Base-by-base conservation (phyloP, 1,284 basidiomycete species). In the Entoloma clypeatum region DNA sequence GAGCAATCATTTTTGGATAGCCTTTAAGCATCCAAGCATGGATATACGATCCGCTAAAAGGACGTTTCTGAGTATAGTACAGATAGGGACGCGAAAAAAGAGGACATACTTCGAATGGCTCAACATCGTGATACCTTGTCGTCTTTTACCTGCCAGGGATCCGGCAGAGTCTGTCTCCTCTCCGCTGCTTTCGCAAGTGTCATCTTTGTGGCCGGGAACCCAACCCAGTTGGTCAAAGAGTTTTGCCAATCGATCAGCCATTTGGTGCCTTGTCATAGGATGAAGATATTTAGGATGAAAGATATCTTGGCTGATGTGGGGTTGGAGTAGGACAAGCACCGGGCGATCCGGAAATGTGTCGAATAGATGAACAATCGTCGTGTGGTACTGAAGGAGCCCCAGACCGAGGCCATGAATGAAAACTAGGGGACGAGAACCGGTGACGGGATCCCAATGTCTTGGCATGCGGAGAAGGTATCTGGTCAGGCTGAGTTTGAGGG, bases 361-460 rank as follows among this genome's bases (percentile, higher is more conserved):
- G 44, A 79, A 58, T 23, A 87, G 64, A 43, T 75, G 60, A 3
- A 56, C 54, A 19, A 86, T 58, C 45, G 79, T 61, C 18, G 62
- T 48, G 36, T 73, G 63, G 56, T 88, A 88, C 58, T 89, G 82
- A 9, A 77, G 62, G 8, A 90, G 58, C 1, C 91, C 91, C 29
- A 93, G 72, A 8, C 92, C 92, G 1, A 96, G 75, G 2, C 92
- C 92, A 55, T 95, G 92, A 31, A 92, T 61, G 58, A 93, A 90
- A 7, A 95, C 73, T 27, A 94, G 65, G 0, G 92, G 92, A 38
- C 79, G 74, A 27, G 72, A 72, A 26, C 72, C 75, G 33, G 57
- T 65, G 13, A 54, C 48, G 3, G 76, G 61, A 40, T 79, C 69
- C 85, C 88, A 92, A 7, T 67, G 61, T 8, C 62, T 51, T 2